phyloP scores from a whole-genome alignment of 345 rosid species.

The Salix viminalis region DNA sequence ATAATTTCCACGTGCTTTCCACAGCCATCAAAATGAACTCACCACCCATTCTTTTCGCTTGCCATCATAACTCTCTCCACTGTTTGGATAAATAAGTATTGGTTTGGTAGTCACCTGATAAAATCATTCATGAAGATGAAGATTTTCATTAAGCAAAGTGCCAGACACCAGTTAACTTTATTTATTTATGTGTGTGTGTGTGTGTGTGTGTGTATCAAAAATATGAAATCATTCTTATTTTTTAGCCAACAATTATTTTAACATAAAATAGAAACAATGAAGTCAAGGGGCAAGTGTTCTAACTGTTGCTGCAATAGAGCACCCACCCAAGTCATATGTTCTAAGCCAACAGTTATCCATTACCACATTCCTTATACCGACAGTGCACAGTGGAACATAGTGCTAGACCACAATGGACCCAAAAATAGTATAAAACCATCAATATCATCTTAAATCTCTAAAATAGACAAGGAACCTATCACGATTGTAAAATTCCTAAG shows the following conservation, averaged over 20 bases:
- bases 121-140: neutral
- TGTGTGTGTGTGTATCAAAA: too few relatives aligned
- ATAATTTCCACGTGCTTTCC: neutral
- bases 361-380: neutral
- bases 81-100: conserved; percentile 65
- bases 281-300: neutral
- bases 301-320: neutral
- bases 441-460: neutral
- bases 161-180: neutral
- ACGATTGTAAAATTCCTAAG: neutral
- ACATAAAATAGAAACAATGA: neutral
- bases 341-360: neutral
- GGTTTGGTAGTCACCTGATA: conserved; percentile 72
- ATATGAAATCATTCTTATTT: neutral
- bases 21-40: conserved; percentile 23
- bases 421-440: neutral
- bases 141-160: neutral
- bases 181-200: neutral
- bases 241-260: neutral
- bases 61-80: conserved; percentile 73
- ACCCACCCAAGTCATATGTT: neutral
- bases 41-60: conserved; percentile 72
- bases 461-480: neutral
- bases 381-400: neutral
- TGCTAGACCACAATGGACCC: neutral